These are phyloP conservation scores for Colletotrichum sidae DNA, from an alignment of 2,329 filamentous ascomycete genomes.

Conservation along the genomic window DNA sequence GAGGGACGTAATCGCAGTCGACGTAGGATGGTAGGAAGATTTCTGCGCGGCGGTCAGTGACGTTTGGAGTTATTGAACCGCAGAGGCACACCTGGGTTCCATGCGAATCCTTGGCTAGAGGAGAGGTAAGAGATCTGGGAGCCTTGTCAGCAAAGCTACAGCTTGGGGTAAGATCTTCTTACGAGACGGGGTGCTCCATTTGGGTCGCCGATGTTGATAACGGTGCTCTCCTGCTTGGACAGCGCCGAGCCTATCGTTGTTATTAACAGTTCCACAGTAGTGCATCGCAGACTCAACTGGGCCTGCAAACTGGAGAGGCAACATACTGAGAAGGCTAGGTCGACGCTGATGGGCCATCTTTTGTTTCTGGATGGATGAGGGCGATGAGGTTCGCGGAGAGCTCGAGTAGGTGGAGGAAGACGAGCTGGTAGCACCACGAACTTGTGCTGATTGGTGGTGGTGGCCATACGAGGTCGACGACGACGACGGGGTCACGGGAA, in stretches of 20 bases:
- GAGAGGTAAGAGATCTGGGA: slow-evolving; percentile 83
- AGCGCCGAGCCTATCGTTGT: slow-evolving; percentile 72
- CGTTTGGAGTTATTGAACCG: not conserved
- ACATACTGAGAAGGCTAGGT: slow-evolving; percentile 71
- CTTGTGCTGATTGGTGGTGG: slow-evolving; percentile 54
- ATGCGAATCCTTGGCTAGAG: slow-evolving; percentile 83
- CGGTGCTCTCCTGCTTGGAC: slow-evolving; percentile 80
- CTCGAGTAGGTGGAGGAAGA: slow-evolving; percentile 69
- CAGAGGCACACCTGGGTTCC: slow-evolving; percentile 76
- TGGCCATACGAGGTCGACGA: slow-evolving; percentile 45
- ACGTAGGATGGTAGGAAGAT: slow-evolving; percentile 85
- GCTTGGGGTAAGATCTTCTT: slow-evolving; percentile 46
- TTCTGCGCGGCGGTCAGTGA: slow-evolving; percentile 58
- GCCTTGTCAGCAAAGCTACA: slow-evolving; percentile 1
- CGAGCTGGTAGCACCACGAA: slow-evolving; percentile 55
- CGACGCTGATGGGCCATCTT: slow-evolving; percentile 65
- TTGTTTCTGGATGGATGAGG: slow-evolving; percentile 52
- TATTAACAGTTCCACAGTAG: slow-evolving; percentile 43
- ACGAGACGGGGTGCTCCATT: slow-evolving; percentile 80
- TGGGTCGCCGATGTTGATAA: slow-evolving; percentile 81
- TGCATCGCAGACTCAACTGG: not conserved
- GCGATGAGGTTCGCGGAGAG: slow-evolving; percentile 62
- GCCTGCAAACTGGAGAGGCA: slow-evolving; percentile 13
- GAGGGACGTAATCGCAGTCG: slow-evolving; percentile 78
- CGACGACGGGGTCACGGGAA: slow-evolving; percentile 62